Evolutionary conservation across 1,284 basidiomycete species (phyloP).

Genomic region (Salmacisia buchloeana): DNA sequence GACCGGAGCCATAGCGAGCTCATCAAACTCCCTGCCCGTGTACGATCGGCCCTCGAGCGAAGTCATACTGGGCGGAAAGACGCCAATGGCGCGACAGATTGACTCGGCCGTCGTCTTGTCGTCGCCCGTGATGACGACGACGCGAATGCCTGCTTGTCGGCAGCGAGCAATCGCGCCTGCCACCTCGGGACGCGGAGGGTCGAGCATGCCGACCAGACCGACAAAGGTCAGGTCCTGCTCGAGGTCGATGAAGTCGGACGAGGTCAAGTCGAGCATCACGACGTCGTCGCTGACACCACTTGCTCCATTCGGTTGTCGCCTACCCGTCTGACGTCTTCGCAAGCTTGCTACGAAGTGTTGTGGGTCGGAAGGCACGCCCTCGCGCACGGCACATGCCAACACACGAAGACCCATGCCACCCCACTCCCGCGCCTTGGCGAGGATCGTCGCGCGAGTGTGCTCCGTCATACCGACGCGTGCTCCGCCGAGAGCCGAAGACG

Average conservation of each 20-base stretch:
- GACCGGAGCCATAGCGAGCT: conserved; percentile 12
- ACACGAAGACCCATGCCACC: conserved; percentile 1
- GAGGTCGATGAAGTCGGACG: not conserved
- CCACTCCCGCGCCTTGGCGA: conserved; percentile 1
- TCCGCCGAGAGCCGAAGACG: not conserved
- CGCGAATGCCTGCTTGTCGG: conserved; percentile 79
- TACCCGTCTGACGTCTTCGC: not conserved
- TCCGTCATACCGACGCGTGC: not conserved
- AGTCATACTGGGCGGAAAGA: conserved; percentile 49
- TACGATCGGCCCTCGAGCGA: conserved; percentile 50
- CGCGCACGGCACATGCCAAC: conserved; percentile 5
- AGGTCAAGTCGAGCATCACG: not conserved
- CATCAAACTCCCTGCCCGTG: conserved; percentile 86
- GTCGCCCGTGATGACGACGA: conserved; percentile 98
- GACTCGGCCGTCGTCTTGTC: conserved; percentile 83
- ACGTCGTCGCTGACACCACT: not conserved
- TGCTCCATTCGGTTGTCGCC: not conserved
- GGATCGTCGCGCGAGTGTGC: not conserved
- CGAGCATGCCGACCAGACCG: conserved; percentile 90
- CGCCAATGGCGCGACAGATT: conserved; percentile 83
- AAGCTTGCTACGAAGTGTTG: not conserved
- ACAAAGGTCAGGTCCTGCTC: conserved; percentile 65
- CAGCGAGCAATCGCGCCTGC: conserved; percentile 74
- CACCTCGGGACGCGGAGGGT: conserved; percentile 90
- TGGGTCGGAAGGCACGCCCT: not conserved